Base-by-base conservation (phyloP, 2,329 filamentous ascomycete species). In the Trichoderma oligosporum region DNA sequence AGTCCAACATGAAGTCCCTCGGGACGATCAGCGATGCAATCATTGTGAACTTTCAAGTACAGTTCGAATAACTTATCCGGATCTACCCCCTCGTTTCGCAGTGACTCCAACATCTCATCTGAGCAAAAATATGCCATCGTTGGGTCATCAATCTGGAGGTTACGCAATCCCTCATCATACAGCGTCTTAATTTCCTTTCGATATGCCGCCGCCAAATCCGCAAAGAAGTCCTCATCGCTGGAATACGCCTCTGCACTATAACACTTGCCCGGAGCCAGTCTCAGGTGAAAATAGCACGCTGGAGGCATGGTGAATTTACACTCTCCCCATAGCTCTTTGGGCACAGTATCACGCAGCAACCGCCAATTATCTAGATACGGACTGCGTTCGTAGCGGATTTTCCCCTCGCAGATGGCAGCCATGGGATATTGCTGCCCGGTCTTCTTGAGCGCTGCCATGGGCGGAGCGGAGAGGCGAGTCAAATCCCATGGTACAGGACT, bases 31-130 rank as follows among this genome's bases (percentile, higher is more conserved):
- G 76, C 73, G 64, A 89, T 79, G 68, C 82, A 85, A 68, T 87
- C 84, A 67, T 90, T 90, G 77, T 90, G 89, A 64, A 87, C 82
- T 68, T 82, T 80, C 70, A 91, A 82, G 68, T 91, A 91, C 29
- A 82, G 78, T 63, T 87, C 82, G 49, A 91, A 80, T 61, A 89
- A 80, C 60, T 82, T 80, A 35, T 88, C 84, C 11, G 85, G 78
- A 16, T 83, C 77, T 41, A 79, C 74, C 62, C 87, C 86, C 20
- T 78, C 78, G 56, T 80, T 76, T 73, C 78, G 66, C 57, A 76
- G 83, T 25, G 82, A 82, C 56, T 77, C 73, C 14, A 85, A 73
- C 82, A 87, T 87, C 61, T 83, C 82, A 35, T 87, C 81, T 4
- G 82, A 85, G 73, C 85, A 88, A 70, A 88, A 88, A 69, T 87